These are phyloP conservation scores for Phytopythium oedochilum DNA, from an alignment of 352 stramenopile species.

Conservation along the genomic window DNA sequence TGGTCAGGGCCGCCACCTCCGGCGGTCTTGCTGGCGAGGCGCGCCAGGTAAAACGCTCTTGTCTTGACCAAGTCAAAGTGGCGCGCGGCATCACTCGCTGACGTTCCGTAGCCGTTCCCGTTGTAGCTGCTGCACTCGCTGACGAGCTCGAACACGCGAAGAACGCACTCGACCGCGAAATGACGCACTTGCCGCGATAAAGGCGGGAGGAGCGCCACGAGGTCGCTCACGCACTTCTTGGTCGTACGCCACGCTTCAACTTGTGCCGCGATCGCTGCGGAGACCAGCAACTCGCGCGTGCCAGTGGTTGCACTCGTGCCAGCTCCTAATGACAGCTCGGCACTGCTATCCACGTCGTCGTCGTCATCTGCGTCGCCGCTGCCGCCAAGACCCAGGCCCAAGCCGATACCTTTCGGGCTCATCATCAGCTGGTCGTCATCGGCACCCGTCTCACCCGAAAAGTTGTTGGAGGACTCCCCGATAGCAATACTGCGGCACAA, in stretches of 20 bases:
- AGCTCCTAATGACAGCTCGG: slow-evolving; percentile 13
- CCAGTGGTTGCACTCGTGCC: not conserved
- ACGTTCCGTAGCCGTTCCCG: slow-evolving; percentile 7
- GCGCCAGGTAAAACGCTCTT: slow-evolving; percentile 41
- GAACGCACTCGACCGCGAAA: slow-evolving; percentile 75
- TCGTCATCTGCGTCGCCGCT: slow-evolving; percentile 2
- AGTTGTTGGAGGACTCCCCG: slow-evolving; percentile 54
- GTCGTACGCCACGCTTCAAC: slow-evolving; percentile 71
- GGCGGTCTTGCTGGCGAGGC: slow-evolving; percentile 16
- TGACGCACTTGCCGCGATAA: slow-evolving; percentile 71
- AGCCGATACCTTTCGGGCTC: slow-evolving; percentile 56
- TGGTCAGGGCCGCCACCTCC: not conserved
- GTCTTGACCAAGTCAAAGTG: slow-evolving; percentile 72
- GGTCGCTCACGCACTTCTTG: slow-evolving; percentile 53
- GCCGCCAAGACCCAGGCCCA: slow-evolving; percentile 3
- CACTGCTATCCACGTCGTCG: slow-evolving; percentile 10
- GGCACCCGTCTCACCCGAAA: slow-evolving; percentile 9
- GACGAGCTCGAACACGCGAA: slow-evolving; percentile 72
- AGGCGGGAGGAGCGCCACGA: slow-evolving; percentile 56
- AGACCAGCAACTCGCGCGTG: slow-evolving; percentile 14
- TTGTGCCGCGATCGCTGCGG: slow-evolving; percentile 41
- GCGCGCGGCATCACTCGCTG: slow-evolving; percentile 17
- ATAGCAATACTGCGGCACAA: slow-evolving; percentile 79
- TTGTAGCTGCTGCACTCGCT: slow-evolving; percentile 7
- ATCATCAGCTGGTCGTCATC: slow-evolving; percentile 58